phyloP scores from a whole-genome alignment of 805 yeast genomes.

The Nakazawaea pomicola region DNA sequence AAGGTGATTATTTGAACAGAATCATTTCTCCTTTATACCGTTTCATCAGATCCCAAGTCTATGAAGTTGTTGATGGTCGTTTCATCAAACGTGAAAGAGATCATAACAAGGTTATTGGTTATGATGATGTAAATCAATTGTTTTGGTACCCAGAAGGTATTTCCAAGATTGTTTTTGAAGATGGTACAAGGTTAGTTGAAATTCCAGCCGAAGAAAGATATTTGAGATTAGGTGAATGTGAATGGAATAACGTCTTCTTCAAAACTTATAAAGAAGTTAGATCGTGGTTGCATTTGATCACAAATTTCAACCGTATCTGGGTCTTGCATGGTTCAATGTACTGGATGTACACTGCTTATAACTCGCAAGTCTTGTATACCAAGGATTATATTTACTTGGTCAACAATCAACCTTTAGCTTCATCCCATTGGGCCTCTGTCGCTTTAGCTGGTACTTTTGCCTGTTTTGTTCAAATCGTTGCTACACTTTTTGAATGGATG shows the following conservation, averaged over 20 bases:
- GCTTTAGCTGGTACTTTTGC: constrained; percentile 94
- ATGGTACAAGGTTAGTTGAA: constrained; percentile 88
- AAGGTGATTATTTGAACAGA: constrained; percentile 88
- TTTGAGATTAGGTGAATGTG: constrained; percentile 83
- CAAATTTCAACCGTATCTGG: constrained; percentile 98
- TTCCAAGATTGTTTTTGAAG: constrained; percentile 84
- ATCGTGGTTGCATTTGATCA: constrained; percentile 94
- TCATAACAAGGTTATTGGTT: constrained; percentile 79
- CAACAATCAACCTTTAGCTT: constrained; percentile 84
- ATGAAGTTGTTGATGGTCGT: constrained; percentile 76
- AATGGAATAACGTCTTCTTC: constrained; percentile 88
- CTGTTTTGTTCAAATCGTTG: constrained; percentile 70
- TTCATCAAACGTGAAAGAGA: constrained; percentile 81
- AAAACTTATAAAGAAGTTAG: constrained; percentile 94
- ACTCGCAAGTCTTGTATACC: constrained; percentile 89
- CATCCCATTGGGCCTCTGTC: constrained; percentile 87
- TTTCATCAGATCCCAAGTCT: constrained; percentile 75
- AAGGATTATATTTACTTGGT: constrained; percentile 76
- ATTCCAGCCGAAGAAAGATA: constrained; percentile 88
- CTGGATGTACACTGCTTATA: constrained; percentile 95
- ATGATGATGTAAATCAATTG: constrained; percentile 97
- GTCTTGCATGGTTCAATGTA: constrained; percentile 81
- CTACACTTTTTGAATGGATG: constrained; percentile 89
- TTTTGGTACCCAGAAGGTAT: constrained; percentile 99
- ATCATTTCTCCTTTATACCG: constrained; percentile 87